These are phyloP conservation scores for Metschnikowia vanudenii DNA, from an alignment of 805 yeast species.

Conservation along the genomic window DNA sequence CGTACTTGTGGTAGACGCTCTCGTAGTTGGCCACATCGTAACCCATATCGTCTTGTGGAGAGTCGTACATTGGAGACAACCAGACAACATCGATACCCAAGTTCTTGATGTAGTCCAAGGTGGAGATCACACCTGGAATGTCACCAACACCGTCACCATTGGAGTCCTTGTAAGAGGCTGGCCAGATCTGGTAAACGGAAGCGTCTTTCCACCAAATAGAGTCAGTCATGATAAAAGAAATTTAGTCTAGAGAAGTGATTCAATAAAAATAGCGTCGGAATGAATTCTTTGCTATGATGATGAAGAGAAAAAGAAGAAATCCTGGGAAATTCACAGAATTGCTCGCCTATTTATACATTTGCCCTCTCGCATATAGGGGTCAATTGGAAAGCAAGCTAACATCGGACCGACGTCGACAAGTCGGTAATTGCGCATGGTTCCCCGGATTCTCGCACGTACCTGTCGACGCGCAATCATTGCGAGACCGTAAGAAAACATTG, in stretches of 20 bases:
- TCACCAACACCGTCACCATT: slow-evolving; percentile 59
- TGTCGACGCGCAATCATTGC: neutral
- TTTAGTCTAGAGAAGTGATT: too few relatives aligned
- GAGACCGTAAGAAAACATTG: neutral
- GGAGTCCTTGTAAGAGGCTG: slow-evolving; percentile 56
- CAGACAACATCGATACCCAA: slow-evolving; percentile 52
- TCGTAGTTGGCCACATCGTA: slow-evolving; percentile 55
- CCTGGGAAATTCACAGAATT: too few relatives aligned
- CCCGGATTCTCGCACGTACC: slow-evolving; percentile 8
- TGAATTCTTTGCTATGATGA: slow-evolving; percentile 25
- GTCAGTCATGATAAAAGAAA: slow-evolving; percentile 17
- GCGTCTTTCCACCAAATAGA: slow-evolving; percentile 55
- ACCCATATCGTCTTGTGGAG: slow-evolving; percentile 62
- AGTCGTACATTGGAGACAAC: slow-evolving; percentile 55
- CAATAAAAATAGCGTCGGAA: slow-evolving; percentile 48
- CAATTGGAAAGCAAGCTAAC: too few relatives aligned
- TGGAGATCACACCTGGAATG: slow-evolving; percentile 49
- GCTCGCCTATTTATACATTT: neutral
- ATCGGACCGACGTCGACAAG: too few relatives aligned
- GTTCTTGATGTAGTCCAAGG: slow-evolving; percentile 47
- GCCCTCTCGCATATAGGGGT: neutral
- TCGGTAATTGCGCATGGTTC: slow-evolving; percentile 2
- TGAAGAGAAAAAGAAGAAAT: neutral
- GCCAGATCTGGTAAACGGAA: slow-evolving; percentile 55
- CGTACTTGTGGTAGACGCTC: slow-evolving; percentile 48